phyloP scores from a whole-genome alignment of 495 filamentous ascomycete genomes.

The Beverwykella pulmonaria region DNA sequence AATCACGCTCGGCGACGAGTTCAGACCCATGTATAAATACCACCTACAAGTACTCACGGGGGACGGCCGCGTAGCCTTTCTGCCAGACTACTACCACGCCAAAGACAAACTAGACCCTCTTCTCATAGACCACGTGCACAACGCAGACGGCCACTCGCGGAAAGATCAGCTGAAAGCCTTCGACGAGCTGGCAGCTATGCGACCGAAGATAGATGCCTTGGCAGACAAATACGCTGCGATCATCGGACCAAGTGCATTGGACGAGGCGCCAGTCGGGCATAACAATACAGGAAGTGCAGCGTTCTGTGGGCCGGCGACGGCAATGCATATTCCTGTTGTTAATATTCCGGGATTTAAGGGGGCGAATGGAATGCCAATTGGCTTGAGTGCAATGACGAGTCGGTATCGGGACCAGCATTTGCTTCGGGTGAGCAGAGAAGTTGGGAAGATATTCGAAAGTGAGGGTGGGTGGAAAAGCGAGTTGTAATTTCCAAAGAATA shows the following conservation, averaged over 20 bases:
- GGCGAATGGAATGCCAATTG: slow-evolving; percentile 54
- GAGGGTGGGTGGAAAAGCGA: slow-evolving; percentile 49
- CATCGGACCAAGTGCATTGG: slow-evolving; percentile 53
- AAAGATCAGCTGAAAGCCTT: slow-evolving; percentile 50
- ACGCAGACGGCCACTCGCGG: slow-evolving; percentile 43
- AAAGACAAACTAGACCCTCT: slow-evolving; percentile 48
- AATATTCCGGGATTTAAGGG: slow-evolving; percentile 57
- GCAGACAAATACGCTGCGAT: slow-evolving; percentile 52
- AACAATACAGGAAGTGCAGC: slow-evolving; percentile 52
- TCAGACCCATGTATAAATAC: slow-evolving; percentile 49
- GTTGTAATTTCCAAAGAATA: slow-evolving; percentile 2
- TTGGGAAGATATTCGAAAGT: slow-evolving; percentile 49
- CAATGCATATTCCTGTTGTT: slow-evolving; percentile 53
- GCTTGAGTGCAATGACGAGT: slow-evolving; percentile 51
- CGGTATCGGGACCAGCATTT: slow-evolving; percentile 53
- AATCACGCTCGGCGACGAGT: slow-evolving; percentile 52
- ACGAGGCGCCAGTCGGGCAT: slow-evolving; percentile 54
- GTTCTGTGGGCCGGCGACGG: slow-evolving; percentile 43
- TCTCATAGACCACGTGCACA: slow-evolving; percentile 52
- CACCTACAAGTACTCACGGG: slow-evolving; percentile 47
- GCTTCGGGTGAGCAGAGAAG: slow-evolving; percentile 47
- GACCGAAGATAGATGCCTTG: slow-evolving; percentile 53
- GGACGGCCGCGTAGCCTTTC: slow-evolving; percentile 52
- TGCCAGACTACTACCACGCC: slow-evolving; percentile 50
- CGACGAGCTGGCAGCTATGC: slow-evolving; percentile 51